Base-by-base conservation (phyloP, 1,284 basidiomycete genomes). In the Moesziomyces globuligerus region DNA sequence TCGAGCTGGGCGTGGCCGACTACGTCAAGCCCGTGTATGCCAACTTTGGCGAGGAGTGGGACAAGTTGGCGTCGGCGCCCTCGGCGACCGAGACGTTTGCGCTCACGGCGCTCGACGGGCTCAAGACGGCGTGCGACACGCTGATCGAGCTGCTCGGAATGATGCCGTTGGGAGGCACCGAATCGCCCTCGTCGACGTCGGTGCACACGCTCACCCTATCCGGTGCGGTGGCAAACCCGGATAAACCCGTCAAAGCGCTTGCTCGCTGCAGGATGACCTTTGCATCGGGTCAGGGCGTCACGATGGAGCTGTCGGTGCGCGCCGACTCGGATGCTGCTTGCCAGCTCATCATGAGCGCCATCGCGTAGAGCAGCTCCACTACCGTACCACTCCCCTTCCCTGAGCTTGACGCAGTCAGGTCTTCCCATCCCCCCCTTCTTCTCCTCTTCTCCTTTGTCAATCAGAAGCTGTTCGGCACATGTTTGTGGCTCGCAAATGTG, bases 201-300 rank as follows among this genome's bases (percentile, higher is more conserved):
- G 91, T 98, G 51, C 96, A 99, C 84, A 97, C 94, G 37, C 87
- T 99, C 68, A 93, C 95, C 80, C 84, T 98, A 45, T 91, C 93
- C 15, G 96, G 96, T 41, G 83, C 95, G 61, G 90, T 97, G 11
- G 76, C 76, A 72, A 93, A 93, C 18, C 90, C 90, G 8, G 92
- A 94, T 79, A 84, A 85, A 26, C 91, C 94, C 1, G 93, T 93
- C 46, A 93, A 93, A 32, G 91, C 97, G 28, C 87, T 99, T 58
- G 93, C 90, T 29, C 88, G 94, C 62, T 92, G 91, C 85, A 88
- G 95, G 68, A 99, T 98, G 96, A 97, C 94, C 20, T 97, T 89
- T 84, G 89, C 91, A 46, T 86, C 89, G 57, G 92, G 90, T 8
- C 87, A 91, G 69, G 96, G 96, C 15, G 96, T 99, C n/a, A 96